phyloP scores from a whole-genome alignment of 345 rosid species.

The Camelina neglecta region DNA sequence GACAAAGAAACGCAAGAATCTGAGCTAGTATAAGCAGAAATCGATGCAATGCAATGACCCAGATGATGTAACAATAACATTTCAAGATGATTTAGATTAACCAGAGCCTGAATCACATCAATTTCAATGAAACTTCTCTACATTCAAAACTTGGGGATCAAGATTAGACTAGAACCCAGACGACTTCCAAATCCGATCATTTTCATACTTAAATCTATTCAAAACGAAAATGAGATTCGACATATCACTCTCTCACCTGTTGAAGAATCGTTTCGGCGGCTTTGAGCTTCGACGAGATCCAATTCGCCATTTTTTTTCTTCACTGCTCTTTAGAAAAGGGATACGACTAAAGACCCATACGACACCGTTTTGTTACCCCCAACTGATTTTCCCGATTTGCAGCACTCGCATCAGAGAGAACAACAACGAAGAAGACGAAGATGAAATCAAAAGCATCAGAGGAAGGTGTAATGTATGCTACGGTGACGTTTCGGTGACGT shows the following conservation, averaged over 20 bases:
- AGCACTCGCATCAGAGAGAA: conserved; percentile 23
- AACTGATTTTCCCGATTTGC: background rate
- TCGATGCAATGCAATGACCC: background rate
- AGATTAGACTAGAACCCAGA: background rate
- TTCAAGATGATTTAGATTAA: background rate
- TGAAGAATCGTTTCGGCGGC: conserved; percentile 87
- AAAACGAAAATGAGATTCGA: conserved; percentile 21
- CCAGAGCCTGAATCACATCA: background rate
- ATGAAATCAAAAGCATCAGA: background rate
- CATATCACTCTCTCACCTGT: conserved; percentile 49
- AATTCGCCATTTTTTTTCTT: conserved; percentile 65
- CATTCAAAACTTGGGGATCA: background rate
- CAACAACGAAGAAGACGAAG: conserved; percentile 19
- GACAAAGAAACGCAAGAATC: background rate
- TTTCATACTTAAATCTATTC: conserved; percentile 1
- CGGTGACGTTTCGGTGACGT: conserved; percentile 35
- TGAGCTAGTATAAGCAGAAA: background rate
- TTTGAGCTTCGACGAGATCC: conserved; percentile 95
- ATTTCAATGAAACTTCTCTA: background rate
- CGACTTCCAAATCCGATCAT: conserved; percentile 9
- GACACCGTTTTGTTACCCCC: conserved; percentile 9
- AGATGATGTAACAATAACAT: background rate
- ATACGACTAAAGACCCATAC: conserved; percentile 1
- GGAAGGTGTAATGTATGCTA: background rate
- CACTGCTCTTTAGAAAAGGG: background rate